Percentiles rank a stretch among this genome's conserved stretches.
These are phyloP conservation scores for Nicotiana noctiflora DNA, from an alignment of 257 asterid genomes.

Conservation along the genomic window DNA sequence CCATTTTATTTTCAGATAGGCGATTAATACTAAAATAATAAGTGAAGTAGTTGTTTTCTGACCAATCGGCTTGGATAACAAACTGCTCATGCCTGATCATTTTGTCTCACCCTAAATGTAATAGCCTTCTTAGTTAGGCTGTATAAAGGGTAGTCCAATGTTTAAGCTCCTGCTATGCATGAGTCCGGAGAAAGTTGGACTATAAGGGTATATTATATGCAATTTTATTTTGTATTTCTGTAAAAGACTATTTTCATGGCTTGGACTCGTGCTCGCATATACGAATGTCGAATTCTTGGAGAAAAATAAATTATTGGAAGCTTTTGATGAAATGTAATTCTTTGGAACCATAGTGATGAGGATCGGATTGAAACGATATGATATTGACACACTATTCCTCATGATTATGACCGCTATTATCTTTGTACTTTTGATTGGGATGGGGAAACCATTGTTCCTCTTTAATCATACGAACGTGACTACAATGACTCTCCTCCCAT, in stretches of 20 bases:
- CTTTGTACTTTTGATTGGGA: neutral
- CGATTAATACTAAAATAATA: too few relatives aligned
- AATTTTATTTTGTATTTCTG: accelerated
- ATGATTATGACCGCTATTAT: neutral
- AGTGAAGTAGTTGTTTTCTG: accelerated
- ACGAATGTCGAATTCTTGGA: too few relatives aligned
- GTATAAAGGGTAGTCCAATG: accelerated
- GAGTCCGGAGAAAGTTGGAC: accelerated
- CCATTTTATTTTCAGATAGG: too few relatives aligned
- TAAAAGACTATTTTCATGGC: accelerated
- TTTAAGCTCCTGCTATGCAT: too few relatives aligned
- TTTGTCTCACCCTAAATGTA: too few relatives aligned
- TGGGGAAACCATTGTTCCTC: neutral
- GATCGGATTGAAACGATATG: neutral
- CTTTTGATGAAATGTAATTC: neutral
- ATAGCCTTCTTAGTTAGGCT: too few relatives aligned
- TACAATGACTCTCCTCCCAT: neutral
- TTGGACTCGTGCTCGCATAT: accelerated
- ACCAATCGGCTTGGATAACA: too few relatives aligned
- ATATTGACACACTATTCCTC: neutral
- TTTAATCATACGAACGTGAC: slow-evolving; percentile 4
- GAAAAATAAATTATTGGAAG: neutral
- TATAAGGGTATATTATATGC: too few relatives aligned
- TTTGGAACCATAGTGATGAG: neutral
- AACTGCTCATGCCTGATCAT: too few relatives aligned